Base-by-base conservation (phyloP, 2,329 filamentous ascomycete genomes). In the Colletotrichum higginsianum region DNA sequence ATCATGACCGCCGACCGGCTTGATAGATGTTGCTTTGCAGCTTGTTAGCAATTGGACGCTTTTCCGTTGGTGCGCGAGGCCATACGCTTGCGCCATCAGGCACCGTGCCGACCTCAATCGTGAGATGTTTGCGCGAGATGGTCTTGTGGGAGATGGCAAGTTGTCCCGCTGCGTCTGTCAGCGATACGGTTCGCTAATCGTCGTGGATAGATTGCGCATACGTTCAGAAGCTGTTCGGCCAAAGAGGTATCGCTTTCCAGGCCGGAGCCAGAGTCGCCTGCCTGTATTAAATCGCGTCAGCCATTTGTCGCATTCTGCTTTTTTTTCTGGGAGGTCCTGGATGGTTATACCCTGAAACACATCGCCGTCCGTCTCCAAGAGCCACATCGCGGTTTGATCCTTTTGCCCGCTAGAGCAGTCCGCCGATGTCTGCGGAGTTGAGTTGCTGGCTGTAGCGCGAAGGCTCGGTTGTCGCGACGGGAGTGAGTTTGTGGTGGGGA, bases 121-220 rank as follows among this genome's bases (percentile, higher is more conserved):
- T 91, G 74, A 98, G 84, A 82, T 99, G 96, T 78, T 96, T 94
- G 67, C 96, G 89, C 42, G 96, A 99, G 60, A 99, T 93, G 1
- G 92, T 93, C 77, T 93, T 94, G 77, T 96, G 89, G 7, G 92
- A 89, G 75, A 98, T 93, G 30, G 89, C 90, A 75, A 93, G 83
- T 77, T 88, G 90, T 3, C 90, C 89, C 66, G 89, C 92, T 93
- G 49, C 5, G 5, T 60, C 38, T 58, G 69, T 50, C 56, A 60
- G 47, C 21, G 53, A 76, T n/a, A 13, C 55, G 35, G 30, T n/a
- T 42, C 12, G 26, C 11, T 4, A 1, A 16, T 40, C 4, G n/a
- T 50, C 40, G 38, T 7, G 6, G 6, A 40, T 11, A 21, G 18
- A 2, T 8, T 7, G 8, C 42, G 52, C 86, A 76, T 86, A 90